A percentile compares a stretch with the other conserved stretches of the same genome.
phyloP scores from a whole-genome alignment of 768 basidiomycete genomes.

The Boletus rubroflammeus region DNA sequence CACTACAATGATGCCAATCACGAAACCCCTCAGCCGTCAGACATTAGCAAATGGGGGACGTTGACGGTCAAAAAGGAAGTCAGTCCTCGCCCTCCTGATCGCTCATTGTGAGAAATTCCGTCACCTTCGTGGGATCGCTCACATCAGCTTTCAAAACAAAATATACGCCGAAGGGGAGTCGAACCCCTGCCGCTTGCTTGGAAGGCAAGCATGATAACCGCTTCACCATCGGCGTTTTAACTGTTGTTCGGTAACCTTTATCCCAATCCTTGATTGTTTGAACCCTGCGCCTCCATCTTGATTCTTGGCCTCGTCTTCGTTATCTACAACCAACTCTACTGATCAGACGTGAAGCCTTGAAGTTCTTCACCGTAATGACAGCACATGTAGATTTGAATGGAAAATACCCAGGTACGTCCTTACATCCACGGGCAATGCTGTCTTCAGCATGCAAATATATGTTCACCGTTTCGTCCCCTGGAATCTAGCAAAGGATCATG shows the following conservation, averaged over 20 bases:
- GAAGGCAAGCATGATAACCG: conserved; percentile 93
- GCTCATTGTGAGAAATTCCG: background rate
- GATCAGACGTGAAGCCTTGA: background rate
- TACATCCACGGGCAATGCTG: background rate
- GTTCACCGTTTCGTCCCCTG: background rate
- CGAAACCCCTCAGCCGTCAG: background rate
- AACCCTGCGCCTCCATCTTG: background rate
- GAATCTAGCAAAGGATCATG: conserved; percentile 47
- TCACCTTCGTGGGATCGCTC: no score
- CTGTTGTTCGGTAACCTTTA: rapidly evolving
- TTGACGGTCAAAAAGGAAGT: background rate
- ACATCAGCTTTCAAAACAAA: no score
- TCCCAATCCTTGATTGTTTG: background rate
- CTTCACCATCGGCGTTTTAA: conserved; percentile 70
- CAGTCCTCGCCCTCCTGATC: background rate
- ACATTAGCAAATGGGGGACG: background rate
- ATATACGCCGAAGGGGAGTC: conserved; percentile 61
- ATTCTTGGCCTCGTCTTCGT: background rate
- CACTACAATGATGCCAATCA: background rate
- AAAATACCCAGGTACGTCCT: conserved; percentile 24
- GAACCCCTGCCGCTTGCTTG: conserved; percentile 76
- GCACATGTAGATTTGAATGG: conserved; percentile 1
- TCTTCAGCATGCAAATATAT: background rate
- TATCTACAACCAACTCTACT: background rate
- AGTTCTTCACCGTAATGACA: conserved; percentile 7